phyloP scores from a whole-genome alignment of 441 rosid species.

The Macaranga tanarius region DNA sequence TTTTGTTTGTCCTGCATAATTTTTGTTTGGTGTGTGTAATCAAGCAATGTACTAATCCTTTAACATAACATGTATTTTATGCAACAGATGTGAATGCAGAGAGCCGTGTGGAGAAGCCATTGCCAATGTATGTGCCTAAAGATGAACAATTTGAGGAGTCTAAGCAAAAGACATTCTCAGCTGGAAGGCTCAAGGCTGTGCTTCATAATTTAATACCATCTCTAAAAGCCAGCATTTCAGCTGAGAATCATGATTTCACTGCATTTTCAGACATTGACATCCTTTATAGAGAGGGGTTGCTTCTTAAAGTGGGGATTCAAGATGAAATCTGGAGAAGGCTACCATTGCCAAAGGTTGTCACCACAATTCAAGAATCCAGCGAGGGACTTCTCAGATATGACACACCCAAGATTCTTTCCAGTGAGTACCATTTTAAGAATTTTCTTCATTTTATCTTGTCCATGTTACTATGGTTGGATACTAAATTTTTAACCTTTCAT shows the following conservation, averaged over 20 bases:
- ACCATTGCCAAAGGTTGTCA: conserved; percentile 67
- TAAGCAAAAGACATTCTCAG: conserved; percentile 56
- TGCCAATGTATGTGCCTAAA: conserved; percentile 83
- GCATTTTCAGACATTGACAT: conserved; percentile 70
- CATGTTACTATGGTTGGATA: not conserved
- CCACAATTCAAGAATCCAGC: conserved; percentile 54
- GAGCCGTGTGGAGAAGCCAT: conserved; percentile 82
- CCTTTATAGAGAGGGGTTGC: conserved; percentile 85
- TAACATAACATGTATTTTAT: not conserved
- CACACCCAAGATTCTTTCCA: conserved; percentile 74
- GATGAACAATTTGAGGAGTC: conserved; percentile 94
- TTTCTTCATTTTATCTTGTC: not conserved
- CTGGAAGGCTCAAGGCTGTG: conserved; percentile 68
- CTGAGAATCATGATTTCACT: conserved; percentile 55
- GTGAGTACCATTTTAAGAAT: conserved; percentile 42
- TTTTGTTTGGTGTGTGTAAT: too few relatives aligned
- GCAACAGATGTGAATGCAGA: conserved; percentile 54
- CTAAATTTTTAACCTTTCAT: not conserved
- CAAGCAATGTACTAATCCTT: not conserved
- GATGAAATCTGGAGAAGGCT: conserved; percentile 70
- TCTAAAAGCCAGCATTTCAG: conserved; percentile 68
- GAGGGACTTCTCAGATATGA: conserved; percentile 77
- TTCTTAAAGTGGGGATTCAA: conserved; percentile 72
- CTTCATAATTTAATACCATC: conserved; percentile 75
- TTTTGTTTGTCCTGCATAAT: not conserved